A percentile compares a stretch with the other conserved stretches of the same genome.
phyloP scores from a whole-genome alignment of 2,329 filamentous ascomycete species.

The Aspergillus sp. region DNA sequence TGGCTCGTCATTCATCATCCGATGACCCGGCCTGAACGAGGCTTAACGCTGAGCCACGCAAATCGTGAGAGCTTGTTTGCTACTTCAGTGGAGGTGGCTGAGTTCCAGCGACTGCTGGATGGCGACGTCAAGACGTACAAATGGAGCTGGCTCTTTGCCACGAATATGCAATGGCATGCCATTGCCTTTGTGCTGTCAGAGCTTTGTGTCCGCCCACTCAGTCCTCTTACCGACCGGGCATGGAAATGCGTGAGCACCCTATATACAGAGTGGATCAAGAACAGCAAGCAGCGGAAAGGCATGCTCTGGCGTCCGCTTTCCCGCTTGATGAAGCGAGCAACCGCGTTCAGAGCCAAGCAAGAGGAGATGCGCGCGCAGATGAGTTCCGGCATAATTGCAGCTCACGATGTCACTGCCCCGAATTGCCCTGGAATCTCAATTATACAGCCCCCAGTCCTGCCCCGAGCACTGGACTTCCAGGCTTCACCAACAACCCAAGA shows the following conservation, averaged over 20 bases:
- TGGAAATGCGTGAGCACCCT: constrained; percentile 58
- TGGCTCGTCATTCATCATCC: constrained; percentile 77
- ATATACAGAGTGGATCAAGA: constrained; percentile 40
- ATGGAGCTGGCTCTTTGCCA: constrained; percentile 67
- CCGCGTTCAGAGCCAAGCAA: constrained; percentile 55
- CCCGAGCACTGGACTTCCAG: constrained; percentile 21
- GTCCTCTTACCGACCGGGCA: constrained; percentile 60
- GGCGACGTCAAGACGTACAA: constrained; percentile 62
- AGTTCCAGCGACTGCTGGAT: constrained; percentile 67
- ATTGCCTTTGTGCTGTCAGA: constrained; percentile 56
- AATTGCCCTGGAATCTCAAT: constrained; percentile 8
- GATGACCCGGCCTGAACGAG: constrained; percentile 60
- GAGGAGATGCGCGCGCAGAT: constrained; percentile 28
- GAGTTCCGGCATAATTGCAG: constrained; percentile 15
- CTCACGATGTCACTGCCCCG: constrained; percentile 5
- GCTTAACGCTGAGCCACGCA: constrained; percentile 60
- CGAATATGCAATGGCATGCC: constrained; percentile 65
- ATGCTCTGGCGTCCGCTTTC: constrained; percentile 65
- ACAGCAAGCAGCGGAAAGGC: constrained; percentile 49
- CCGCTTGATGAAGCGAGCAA: constrained; percentile 62
- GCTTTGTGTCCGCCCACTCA: constrained; percentile 58
- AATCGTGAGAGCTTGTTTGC: constrained; percentile 69
- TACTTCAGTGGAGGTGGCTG: constrained; percentile 72
- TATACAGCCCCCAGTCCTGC: constrained; percentile 18
- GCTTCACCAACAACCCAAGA: constrained; percentile 13